Conservation (phyloP, 352 stramenopile genomes). For the Phytopythium kandeliae region DNA sequence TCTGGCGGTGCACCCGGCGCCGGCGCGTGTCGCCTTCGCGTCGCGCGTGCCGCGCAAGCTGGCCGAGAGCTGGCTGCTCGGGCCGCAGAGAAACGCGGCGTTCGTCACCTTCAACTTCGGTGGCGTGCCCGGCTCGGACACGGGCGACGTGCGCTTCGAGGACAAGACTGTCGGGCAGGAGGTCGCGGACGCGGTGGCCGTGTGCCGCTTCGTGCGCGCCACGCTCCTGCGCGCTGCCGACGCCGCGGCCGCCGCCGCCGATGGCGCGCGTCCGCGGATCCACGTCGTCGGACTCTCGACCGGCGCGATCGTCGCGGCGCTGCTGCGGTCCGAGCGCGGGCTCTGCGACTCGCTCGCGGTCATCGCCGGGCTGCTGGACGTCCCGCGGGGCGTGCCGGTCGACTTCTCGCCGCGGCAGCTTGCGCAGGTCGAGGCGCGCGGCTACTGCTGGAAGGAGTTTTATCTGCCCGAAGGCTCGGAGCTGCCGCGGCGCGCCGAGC, state of each 20-base stretch:
- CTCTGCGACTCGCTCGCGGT: conserved; percentile 46
- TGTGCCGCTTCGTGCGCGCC: conserved; percentile 36
- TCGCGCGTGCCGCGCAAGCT: conserved; percentile 57
- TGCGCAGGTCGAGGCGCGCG: conserved; percentile 24
- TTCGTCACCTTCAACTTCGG: conserved; percentile 72
- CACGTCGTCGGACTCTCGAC: conserved; percentile 69
- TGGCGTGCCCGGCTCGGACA: conserved; percentile 55
- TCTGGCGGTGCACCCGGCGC: conserved; percentile 53
- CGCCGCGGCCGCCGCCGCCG: conserved; percentile 6
- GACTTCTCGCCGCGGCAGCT: conserved; percentile 54
- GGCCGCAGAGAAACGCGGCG: conserved; percentile 2
- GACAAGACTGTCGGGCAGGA: conserved; percentile 58
- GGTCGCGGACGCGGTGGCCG: conserved; percentile 43
- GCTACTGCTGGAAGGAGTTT: conserved; percentile 69
- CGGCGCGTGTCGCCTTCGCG: conserved; percentile 37
- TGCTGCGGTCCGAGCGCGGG: conserved; percentile 31
- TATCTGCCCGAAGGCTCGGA: conserved; percentile 42
- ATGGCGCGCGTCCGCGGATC: conserved; percentile 11
- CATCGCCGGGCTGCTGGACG: conserved; percentile 54
- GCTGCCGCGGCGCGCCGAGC: conserved; percentile 24
- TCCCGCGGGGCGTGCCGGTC: conserved; percentile 37
- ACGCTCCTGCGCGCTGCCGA: conserved; percentile 22
- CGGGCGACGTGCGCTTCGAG: conserved; percentile 25
- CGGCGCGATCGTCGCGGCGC: conserved; percentile 57
- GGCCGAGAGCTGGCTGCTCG: conserved; percentile 44